Evolutionary conservation across 805 yeast species (phyloP), one percentile per base, ranked within the genome.

Genomic region (Candida xyloterini): DNA sequence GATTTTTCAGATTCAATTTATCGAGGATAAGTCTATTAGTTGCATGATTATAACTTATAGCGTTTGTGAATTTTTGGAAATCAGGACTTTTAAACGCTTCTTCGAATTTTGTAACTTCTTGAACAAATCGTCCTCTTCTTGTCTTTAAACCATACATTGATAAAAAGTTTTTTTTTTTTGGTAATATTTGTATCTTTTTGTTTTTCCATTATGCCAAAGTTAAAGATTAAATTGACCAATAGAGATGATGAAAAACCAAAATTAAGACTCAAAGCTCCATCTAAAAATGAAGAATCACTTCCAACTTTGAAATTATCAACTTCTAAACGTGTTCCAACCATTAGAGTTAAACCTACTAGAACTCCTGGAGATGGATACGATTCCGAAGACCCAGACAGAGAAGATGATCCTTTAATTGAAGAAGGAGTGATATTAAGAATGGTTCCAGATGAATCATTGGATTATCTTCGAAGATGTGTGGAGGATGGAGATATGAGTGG

Each of bases 321-420:
- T 3, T 27, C 53, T 5, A 47, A 44, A 16, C 49, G 46, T 20
- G 62, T 70, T 3, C 78, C 79, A 3, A 65, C 71, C 23, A 73
- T 76, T 20, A 60, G 78, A 46, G 68, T 77, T 27, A 77, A 75
- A 46, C 81, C 81, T 1, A 71, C 77, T 0, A 69, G 95, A 51
- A 71, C 82, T 3, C 93, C 95, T 0, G 96, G 96, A 4, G 96
- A 91, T 52, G 98, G 98, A 1, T 91, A 91, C 61, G 99, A 91
- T 57, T 84, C 95, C 2, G 98, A 91, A 54, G 97, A 95, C 14
- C 95, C 96, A 0, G 98, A 91, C 50, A 68, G 87, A 18, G 99
- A 93, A 58, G 96, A 89, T 44, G 97, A 93, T 56, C 98, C 99
- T 1, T 65, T 88, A 45, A 68, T 88, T 7, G 98, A 93, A 56